Base-by-base conservation (phyloP, 148 eudicot species). In the Fallopia convolvulus region DNA sequence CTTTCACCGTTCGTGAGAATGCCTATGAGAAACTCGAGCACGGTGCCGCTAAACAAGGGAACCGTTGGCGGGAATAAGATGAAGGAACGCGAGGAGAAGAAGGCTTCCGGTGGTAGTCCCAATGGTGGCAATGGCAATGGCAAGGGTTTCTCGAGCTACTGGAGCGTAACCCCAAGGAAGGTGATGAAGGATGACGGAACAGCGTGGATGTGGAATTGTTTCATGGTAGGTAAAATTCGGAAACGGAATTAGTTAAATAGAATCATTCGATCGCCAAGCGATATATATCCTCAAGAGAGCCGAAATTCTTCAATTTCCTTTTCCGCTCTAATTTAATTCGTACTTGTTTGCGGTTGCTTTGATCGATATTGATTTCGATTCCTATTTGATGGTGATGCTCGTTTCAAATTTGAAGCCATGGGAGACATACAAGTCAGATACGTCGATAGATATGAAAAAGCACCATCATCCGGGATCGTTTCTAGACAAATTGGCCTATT, bases 141-240 rank as follows among this genome's bases (percentile, higher is more conserved):
- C 12, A 83, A 88, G 32, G 83, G 55, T 21, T 20, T 80, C 8
- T 72, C 71, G 56, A 89, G 91, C 80, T 89, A 89, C 44, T 89
- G 91, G 91, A 89, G 91, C 6, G 81, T 89, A 4, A 72, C 79
- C 14, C 87, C 87, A 18, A 78, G n/a, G 76, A 89, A 85, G 83
- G 50, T 89, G 36, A 76, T 58, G 14, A 86, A 83, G 75, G 92
- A 88, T 36, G 98, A 93, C 80, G 98, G 97, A 5, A 86, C 87
- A 2, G 84, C 83, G 33, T 93, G 98, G 98, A 85, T 36, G 49
- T 93, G 94, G 98, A 86, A 77, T 73, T 90, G 92, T 78, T 92
- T 90, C 65, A 86, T 83, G 94, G 94, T 90, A 79, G 9, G 86
- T 36, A 2, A 11, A 5, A 17, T 44, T n/a, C 49, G 49, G 32